A percentile compares a stretch with the other conserved stretches of the same genome.
Evolutionary conservation across 1,284 basidiomycete genomes (phyloP).

Genomic region (Entoloma clypeatum): DNA sequence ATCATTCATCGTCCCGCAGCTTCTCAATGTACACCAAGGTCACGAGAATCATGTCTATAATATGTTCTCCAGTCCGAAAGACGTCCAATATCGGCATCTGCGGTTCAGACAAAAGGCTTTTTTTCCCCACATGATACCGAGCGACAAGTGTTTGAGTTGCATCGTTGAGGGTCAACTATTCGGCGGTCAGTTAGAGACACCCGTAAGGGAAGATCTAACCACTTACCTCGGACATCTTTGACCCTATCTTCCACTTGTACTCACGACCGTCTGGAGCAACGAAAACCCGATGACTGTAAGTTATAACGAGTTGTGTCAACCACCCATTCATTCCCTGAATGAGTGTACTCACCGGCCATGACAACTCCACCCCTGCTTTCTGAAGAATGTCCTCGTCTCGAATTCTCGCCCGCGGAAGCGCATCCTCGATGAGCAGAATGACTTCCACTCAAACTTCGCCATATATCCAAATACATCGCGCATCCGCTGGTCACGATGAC

Average conservation of each 20-base stretch:
- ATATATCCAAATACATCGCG: conserved; percentile 14
- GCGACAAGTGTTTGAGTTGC: conserved; percentile 15
- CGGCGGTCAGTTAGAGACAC: not conserved
- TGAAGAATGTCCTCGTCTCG: conserved; percentile 19
- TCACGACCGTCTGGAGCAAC: conserved; percentile 16
- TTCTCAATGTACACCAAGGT: conserved; percentile 26
- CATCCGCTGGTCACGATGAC: conserved; percentile 1
- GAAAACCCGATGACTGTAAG: conserved; percentile 19
- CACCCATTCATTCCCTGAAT: not conserved
- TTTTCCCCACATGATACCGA: conserved; percentile 14
- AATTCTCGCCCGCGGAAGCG: conserved; percentile 16
- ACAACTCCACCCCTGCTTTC: conserved; percentile 18
- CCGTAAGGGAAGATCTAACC: not conserved
- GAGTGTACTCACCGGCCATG: conserved; percentile 16
- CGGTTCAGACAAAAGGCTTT: conserved; percentile 9
- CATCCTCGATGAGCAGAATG: conserved; percentile 17
- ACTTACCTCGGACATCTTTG: conserved; percentile 14
- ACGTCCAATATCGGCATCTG: conserved; percentile 18
- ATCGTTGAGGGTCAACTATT: conserved; percentile 15
- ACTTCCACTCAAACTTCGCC: conserved; percentile 20
- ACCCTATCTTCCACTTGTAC: conserved; percentile 19
- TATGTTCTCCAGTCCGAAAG: conserved; percentile 19
- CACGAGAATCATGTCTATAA: conserved; percentile 22
- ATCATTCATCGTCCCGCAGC: conserved; percentile 20
- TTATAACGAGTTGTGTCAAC: not conserved